Evolutionary conservation across 305 asterid species (phyloP).

Genomic region (Plantago lanceolata): DNA sequence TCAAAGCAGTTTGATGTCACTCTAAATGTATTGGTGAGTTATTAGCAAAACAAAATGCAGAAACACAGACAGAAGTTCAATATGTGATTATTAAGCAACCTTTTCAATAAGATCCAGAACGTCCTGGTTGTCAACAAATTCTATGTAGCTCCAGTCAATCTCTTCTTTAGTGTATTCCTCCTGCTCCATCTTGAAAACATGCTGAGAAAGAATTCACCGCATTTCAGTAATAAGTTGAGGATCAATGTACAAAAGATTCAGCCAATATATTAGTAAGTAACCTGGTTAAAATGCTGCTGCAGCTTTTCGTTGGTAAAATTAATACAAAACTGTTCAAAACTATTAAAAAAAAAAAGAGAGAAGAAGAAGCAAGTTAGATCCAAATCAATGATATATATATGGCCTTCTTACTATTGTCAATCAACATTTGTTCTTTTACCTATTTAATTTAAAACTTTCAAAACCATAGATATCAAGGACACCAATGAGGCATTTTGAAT

Average conservation of each 20-base stretch:
- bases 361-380: slow-evolving; percentile 20
- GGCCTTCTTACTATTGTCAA: slow-evolving; percentile 12
- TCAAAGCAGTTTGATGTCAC: slow-evolving; percentile 15
- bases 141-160: slow-evolving; percentile 97
- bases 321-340: slow-evolving; percentile 94
- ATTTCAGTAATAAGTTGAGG: slow-evolving; percentile 24
- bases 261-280: slow-evolving; percentile 30
- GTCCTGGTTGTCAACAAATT: slow-evolving; percentile 96
- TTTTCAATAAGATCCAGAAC: slow-evolving; percentile 95
- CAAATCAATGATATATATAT: slow-evolving; percentile 9
- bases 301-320: slow-evolving; percentile 96
- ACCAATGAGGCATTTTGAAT: slow-evolving; percentile 77
- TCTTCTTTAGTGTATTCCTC: slow-evolving; percentile 89
- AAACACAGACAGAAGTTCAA: slow-evolving; percentile 4
- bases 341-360: slow-evolving; percentile 19
- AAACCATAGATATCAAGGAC: slow-evolving; percentile 98
- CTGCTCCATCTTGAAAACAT: slow-evolving; percentile 97
- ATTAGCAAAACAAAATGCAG: background rate
- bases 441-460: slow-evolving; percentile 68
- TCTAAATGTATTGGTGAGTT: background rate
- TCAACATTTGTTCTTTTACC: slow-evolving; percentile 62
- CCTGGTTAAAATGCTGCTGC: slow-evolving; percentile 99
- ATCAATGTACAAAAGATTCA: slow-evolving; percentile 15
- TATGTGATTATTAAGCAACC: slow-evolving; percentile 38
- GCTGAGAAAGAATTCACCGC: slow-evolving; percentile 48